Percentiles rank a stretch among this genome's conserved stretches.
Evolutionary conservation across 495 filamentous ascomycete species (phyloP).

Genomic region (Penicillium manginii): DNA sequence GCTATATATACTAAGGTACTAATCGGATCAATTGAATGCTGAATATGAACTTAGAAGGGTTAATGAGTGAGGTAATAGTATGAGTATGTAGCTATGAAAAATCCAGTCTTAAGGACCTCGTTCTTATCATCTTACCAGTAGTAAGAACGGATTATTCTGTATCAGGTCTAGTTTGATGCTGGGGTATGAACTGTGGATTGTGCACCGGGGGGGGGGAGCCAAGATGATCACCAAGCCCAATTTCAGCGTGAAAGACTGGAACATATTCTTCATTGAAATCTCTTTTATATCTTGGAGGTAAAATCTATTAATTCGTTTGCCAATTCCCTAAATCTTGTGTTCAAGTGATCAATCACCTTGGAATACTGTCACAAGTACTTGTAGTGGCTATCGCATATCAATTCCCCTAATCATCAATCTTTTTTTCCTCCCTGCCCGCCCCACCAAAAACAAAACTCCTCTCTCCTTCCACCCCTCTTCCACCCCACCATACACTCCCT

Average conservation of each 20-base stretch:
- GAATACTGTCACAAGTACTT: too few relatives aligned
- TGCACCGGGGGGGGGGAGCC: background rate
- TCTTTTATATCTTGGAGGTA: background rate
- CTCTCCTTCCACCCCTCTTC: conserved; percentile 29
- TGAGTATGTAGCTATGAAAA: background rate
- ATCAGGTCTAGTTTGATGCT: background rate
- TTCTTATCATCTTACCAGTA: background rate
- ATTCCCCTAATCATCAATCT: conserved; percentile 36
- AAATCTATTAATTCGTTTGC: background rate
- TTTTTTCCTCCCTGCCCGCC: conserved; percentile 36
- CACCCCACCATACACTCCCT: conserved; percentile 32
- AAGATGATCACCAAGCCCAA: background rate
- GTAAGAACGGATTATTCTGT: background rate
- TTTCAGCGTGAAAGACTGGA: background rate
- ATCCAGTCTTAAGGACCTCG: background rate
- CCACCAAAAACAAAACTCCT: conserved; percentile 41
- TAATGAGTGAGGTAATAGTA: background rate
- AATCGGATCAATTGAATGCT: too few relatives aligned
- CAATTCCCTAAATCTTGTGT: too few relatives aligned
- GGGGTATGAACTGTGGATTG: conserved; percentile 3
- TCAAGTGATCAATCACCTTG: too few relatives aligned
- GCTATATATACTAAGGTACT: too few relatives aligned
- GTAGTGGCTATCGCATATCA: conserved; percentile 32
- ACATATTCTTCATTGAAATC: background rate
- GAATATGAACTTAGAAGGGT: too few relatives aligned